Evolutionary conservation across 176 grass and related monocot genomes (phyloP).

Genomic region (Hyparrhenia diplandra): DNA sequence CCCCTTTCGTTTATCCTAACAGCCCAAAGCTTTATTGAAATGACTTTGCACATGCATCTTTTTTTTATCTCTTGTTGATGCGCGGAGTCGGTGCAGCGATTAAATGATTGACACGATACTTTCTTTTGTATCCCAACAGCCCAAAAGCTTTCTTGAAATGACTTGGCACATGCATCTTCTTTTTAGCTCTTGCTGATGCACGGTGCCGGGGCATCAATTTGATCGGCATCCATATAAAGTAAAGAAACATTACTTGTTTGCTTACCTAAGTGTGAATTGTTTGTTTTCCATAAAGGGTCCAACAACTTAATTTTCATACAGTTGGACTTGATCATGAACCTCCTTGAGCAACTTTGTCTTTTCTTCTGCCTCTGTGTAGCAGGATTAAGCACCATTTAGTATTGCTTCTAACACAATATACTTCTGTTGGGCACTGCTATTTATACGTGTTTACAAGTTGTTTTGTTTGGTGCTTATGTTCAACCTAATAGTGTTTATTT

Average conservation of each 20-base stretch:
- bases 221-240: not conserved
- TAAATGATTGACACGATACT: no score
- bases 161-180: not conserved
- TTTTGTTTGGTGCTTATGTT: slow-evolving; percentile 14
- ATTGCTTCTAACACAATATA: not conserved
- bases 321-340: not conserved
- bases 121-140: not conserved
- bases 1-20: not conserved
- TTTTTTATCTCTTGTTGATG: no score
- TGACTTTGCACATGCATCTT: no score
- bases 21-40: no score
- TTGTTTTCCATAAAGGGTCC: not conserved
- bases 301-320: slow-evolving; percentile 6
- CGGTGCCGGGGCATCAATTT: not conserved
- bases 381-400: not conserved
- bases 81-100: no score
- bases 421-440: not conserved
- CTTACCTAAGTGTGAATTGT: not conserved
- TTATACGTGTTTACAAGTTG: not conserved
- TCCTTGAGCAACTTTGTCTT: not conserved
- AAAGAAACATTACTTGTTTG: slow-evolving; percentile 6
- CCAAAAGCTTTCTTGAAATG: not conserved
- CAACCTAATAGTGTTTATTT: slow-evolving; percentile 10
- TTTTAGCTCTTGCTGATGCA: not conserved
- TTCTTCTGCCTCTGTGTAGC: not conserved